Evolutionary conservation across 2,329 filamentous ascomycete species (phyloP), one percentile per base, ranked within the genome.

Genomic region (Monosporascus ibericus): DNA sequence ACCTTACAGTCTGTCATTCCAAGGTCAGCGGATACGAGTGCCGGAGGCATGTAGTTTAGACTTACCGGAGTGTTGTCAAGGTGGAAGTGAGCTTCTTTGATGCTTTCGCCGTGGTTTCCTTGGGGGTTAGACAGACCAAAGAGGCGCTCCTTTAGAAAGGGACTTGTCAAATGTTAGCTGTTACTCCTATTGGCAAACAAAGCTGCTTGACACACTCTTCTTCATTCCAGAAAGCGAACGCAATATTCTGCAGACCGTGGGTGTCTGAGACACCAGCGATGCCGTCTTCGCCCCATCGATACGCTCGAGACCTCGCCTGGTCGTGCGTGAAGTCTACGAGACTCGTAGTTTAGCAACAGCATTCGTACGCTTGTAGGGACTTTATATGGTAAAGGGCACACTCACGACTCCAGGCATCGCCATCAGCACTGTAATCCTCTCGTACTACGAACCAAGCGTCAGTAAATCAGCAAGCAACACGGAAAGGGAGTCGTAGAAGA

Each of bases 51-150:
- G 25, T 17, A 11, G 22, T 46, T 53, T 53, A 42, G 60, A 64
- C 78, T 74, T 61, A 78, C 73, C 53, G 92, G 92, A 27, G 90
- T 95, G 69, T 97, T 97, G 72, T 97, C 92, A 53, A 96, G 74
- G 70, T 97, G 92, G 66, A 96, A 97, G 72, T 97, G 91, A 51
- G 88, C 90, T 74, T 97, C 92, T 72, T 96, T 97, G 76, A 97
- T 80, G 68, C 90, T 95, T 74, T 97, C 94, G 58, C 94, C 94
- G 74, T 97, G 94, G 66, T 96, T 96, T 60, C 92, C 92, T 72
- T 97, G 90, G 3, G 92, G 92, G 68, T 97, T 97, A 48, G 92
- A 96, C 51, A 97, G 78, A 51, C 92, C 92, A 67, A 96, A 97
- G 5, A 97, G 81, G 58, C 94, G 86, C 71, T 97, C 94, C 72